Evolutionary conservation across 2,329 filamentous ascomycete species (phyloP).

Genomic region (Plectosphaerella plurivora): DNA sequence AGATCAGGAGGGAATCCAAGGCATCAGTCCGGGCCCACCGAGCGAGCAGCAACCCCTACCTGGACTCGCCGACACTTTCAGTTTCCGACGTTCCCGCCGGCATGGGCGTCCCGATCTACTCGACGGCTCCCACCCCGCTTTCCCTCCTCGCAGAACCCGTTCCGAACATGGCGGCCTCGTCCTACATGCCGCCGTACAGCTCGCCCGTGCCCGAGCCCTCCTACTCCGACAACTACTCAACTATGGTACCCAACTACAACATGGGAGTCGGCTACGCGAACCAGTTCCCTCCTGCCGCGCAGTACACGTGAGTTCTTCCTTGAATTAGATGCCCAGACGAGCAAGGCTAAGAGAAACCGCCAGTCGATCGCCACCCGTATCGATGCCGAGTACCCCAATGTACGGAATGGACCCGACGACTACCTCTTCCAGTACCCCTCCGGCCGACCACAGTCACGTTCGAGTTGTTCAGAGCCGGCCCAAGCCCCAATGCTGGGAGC

Average conservation of each 20-base stretch:
- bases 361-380: constrained; percentile 32
- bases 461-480: constrained; percentile 72
- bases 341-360: constrained; percentile 15
- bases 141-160: constrained; percentile 47
- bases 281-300: constrained; percentile 22
- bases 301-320: constrained; percentile 32
- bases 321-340: neutral
- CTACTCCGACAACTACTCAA: constrained; percentile 23
- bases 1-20: constrained; percentile 55
- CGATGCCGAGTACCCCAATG: constrained; percentile 32
- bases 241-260: constrained; percentile 33
- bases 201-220: constrained; percentile 39
- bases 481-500: constrained; percentile 97
- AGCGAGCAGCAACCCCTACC: constrained; percentile 38
- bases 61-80: constrained; percentile 35
- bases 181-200: constrained; percentile 48
- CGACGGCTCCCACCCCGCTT: constrained; percentile 44
- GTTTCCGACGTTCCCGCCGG: constrained; percentile 36
- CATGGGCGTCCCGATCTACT: constrained; percentile 45
- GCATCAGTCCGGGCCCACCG: constrained; percentile 45
- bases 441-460: constrained; percentile 38
- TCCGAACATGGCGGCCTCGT: constrained; percentile 33
- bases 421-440: constrained; percentile 24
- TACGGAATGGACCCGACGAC: constrained; percentile 36
- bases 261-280: constrained; percentile 40